Evolutionary conservation across 2,329 filamentous ascomycete species (phyloP).

Genomic region (Cytospora piceae): DNA sequence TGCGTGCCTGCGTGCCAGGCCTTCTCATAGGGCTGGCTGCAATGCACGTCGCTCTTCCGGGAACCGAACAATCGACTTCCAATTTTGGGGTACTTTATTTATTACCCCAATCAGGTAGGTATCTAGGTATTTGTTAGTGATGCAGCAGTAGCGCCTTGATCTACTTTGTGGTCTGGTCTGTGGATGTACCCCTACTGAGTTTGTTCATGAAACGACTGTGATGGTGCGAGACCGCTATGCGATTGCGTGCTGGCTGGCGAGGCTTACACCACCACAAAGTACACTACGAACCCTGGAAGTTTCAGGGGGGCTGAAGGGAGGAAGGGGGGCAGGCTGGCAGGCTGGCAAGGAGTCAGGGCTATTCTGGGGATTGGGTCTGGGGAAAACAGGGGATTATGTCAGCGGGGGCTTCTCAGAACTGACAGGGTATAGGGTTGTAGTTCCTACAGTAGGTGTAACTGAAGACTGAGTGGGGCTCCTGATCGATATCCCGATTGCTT

Average conservation of each 20-base stretch:
- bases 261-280: neutral
- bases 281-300: too few species aligned
- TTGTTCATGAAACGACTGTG: neutral
- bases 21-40: constrained; percentile 24
- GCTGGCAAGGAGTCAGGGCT: neutral
- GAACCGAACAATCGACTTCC: neutral
- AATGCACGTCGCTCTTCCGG: constrained; percentile 8
- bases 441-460: too few species aligned
- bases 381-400: neutral
- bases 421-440: neutral
- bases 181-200: neutral
- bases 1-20: too few species aligned
- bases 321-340: too few species aligned
- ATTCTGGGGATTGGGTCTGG: neutral
- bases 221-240: constrained; percentile 15
- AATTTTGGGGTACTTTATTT: neutral
- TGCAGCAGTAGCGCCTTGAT: too few species aligned
- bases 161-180: too few species aligned
- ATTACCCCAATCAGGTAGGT: too few species aligned
- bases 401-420: neutral
- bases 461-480: neutral
- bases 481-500: neutral
- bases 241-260: constrained; percentile 24
- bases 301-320: too few species aligned
- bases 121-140: too few species aligned